phyloP scores from a whole-genome alignment of 306 rosid species.

The Gastrolobium bilobum region DNA sequence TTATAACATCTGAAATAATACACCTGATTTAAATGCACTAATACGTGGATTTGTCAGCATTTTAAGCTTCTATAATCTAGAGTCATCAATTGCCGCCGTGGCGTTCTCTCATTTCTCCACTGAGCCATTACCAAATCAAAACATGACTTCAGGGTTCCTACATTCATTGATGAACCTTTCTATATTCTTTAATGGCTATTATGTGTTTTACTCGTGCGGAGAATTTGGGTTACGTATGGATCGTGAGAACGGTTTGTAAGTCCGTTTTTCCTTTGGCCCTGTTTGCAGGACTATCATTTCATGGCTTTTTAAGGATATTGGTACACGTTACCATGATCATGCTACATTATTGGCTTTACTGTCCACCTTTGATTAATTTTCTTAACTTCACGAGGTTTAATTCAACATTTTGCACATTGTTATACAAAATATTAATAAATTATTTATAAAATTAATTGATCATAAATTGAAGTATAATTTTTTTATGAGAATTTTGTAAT shows the following conservation, averaged over 20 bases:
- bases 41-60: neutral
- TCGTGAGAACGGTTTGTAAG: neutral
- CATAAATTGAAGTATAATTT: no score
- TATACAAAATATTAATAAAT: no score
- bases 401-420: no score
- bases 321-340: slow-evolving; percentile 27
- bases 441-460: no score
- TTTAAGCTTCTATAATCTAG: neutral
- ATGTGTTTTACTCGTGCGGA: neutral
- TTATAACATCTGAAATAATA: neutral
- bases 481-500: no score
- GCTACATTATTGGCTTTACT: slow-evolving; percentile 18
- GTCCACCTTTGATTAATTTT: neutral
- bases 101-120: neutral
- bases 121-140: slow-evolving; percentile 5
- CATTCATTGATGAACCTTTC: neutral
- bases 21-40: neutral
- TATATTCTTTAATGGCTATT: neutral
- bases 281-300: neutral
- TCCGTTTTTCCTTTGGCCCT: neutral
- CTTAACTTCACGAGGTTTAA: neutral
- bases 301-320: neutral
- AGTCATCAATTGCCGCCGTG: neutral
- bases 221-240: slow-evolving; percentile 31
- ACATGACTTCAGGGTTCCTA: neutral